Evolutionary conservation across 768 basidiomycete species (phyloP), one percentile per base, ranked within the genome.

Genomic region (Boletus barrowsii): DNA sequence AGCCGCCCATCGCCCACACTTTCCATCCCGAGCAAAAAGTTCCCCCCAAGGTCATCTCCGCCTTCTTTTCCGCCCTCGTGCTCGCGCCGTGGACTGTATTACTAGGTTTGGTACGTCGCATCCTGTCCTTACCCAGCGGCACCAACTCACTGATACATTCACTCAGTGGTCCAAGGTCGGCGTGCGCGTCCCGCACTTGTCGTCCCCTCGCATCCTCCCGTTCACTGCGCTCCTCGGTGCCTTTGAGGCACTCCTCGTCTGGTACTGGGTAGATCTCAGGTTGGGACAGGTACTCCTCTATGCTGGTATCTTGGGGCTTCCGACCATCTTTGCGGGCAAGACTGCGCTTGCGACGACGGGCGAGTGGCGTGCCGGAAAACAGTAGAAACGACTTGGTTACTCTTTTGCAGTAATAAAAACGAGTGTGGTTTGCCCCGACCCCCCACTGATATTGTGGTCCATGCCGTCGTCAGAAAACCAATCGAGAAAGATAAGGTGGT

Each of bases 241-340:
- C 4, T 87, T 93, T 58, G 93, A 97, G 67, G 79, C 64, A 0
- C 81, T 95, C n/a, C 82, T 94, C 42, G 77, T 92, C 51, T 87
- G 83, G 76, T 97, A 97, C 68, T 97, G 93, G 93, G 77, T 93
- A 32, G 84, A 84, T 49, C 82, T 94, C 62, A 86, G 81, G 63
- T 79, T 97, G 14, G 88, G 88, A 2, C 83, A 93, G 58, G 90
- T 95, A 18, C 72, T 93, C 40, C 67, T 86, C 10, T 93, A 93
- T 62, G 88, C 85, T 3, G 77, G 77, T 9, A 69, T 84, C 24
- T 80, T 92, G 22, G 76, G 81, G 26, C 54, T 89, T 13, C 74
- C 83, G 42, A 85, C 90, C 3, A 69, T 86, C 43, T 80, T 88
- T 61, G 78, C 87, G 1, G 91, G 90, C 4, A 88, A 86, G 63